Evolutionary conservation across 2,329 filamentous ascomycete species (phyloP).

Genomic region (Xylaria sp.): DNA sequence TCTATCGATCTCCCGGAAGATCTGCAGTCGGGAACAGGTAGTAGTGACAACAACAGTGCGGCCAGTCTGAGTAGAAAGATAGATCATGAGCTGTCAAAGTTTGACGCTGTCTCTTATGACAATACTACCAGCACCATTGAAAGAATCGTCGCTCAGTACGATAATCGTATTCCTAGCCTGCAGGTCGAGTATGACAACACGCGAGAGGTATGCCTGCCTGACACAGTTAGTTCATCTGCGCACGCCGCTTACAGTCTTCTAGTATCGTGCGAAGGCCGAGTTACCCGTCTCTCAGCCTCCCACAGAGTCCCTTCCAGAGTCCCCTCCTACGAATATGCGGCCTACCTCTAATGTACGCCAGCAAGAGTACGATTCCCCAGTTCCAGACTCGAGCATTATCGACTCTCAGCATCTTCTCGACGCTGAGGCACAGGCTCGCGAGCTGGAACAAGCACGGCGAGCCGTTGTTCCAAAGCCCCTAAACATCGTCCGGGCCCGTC

Average conservation of each 20-base stretch:
- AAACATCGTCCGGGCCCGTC: slow-evolving; percentile 26
- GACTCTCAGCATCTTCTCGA: slow-evolving; percentile 45
- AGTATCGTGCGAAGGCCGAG: slow-evolving; percentile 18
- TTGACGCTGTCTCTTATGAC: slow-evolving; percentile 34
- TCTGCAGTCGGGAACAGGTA: slow-evolving; percentile 12
- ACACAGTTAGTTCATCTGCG: background rate
- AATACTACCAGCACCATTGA: slow-evolving; percentile 49
- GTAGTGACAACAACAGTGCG: background rate
- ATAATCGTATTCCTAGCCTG: slow-evolving; percentile 24
- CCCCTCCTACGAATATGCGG: slow-evolving; percentile 15
- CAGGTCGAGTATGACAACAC: slow-evolving; percentile 19
- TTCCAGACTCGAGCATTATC: slow-evolving; percentile 36
- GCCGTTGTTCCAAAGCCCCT: slow-evolving; percentile 42
- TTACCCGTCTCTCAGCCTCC: slow-evolving; percentile 20
- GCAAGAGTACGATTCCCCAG: slow-evolving; percentile 24
- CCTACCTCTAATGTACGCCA: slow-evolving; percentile 2
- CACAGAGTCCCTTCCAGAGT: slow-evolving; percentile 17
- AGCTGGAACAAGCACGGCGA: slow-evolving; percentile 31
- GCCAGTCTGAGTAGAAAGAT: slow-evolving; percentile 17
- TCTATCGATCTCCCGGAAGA: background rate
- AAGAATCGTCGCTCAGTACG: slow-evolving; percentile 50
- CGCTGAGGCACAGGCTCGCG: slow-evolving; percentile 39
- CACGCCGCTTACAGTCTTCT: slow-evolving; percentile 17
- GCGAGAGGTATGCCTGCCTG: slow-evolving; percentile 22
- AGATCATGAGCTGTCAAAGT: slow-evolving; percentile 17